These are phyloP conservation scores for Saccharomyces pastorianus DNA, from an alignment of 1,139 yeast species.

Conservation along the genomic window DNA sequence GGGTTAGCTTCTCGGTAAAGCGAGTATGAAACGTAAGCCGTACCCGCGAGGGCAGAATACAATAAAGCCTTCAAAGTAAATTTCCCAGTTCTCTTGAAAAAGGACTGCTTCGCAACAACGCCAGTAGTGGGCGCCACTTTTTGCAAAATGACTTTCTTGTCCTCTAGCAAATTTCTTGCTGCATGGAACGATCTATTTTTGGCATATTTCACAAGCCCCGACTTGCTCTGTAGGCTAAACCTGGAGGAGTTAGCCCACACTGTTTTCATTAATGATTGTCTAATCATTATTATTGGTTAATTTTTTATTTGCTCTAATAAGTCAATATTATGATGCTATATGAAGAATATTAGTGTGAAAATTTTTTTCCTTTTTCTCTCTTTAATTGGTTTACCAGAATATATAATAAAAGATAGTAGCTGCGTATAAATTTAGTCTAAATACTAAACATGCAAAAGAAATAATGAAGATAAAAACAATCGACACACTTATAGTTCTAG, in stretches of 20 bases:
- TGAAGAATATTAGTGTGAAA: not conserved
- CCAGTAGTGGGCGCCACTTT: not conserved
- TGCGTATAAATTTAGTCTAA: not conserved
- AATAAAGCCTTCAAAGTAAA: conserved; percentile 33
- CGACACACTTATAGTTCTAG: not conserved
- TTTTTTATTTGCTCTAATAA: not conserved
- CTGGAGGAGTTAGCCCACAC: not conserved
- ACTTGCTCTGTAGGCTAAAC: not conserved
- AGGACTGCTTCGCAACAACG: not conserved
- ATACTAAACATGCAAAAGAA: not conserved
- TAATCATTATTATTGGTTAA: not conserved
- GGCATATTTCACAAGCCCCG: not conserved
- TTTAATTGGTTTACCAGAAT: not conserved
- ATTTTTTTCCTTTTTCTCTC: not conserved
- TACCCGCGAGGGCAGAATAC: conserved; percentile 35
- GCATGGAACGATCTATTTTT: not conserved
- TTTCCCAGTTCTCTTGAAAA: conserved; percentile 14
- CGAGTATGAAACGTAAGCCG: conserved; percentile 47
- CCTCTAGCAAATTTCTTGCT: not conserved
- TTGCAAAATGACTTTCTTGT: not conserved
- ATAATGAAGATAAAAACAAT: not conserved
- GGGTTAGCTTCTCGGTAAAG: conserved; percentile 60
- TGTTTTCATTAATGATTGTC: not conserved
- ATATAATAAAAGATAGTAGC: not conserved
- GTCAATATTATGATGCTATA: not conserved